These are phyloP conservation scores for Clarireedia hainanense DNA, from an alignment of 2,329 filamentous ascomycete genomes.

Conservation along the genomic window DNA sequence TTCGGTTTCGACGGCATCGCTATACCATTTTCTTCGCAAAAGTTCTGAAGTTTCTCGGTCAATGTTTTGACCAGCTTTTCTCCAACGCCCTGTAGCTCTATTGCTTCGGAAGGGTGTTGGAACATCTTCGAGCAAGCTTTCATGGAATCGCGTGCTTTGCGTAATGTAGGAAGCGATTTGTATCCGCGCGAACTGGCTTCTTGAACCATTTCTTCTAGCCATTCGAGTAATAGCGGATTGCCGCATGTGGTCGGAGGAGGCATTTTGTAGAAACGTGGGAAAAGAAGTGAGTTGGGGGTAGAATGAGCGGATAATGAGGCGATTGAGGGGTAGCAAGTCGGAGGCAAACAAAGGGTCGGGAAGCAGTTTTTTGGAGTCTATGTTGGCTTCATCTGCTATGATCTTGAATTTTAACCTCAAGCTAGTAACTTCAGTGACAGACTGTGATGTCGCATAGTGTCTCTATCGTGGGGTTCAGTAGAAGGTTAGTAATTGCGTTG, in stretches of 20 bases:
- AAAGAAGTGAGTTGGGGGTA: background rate
- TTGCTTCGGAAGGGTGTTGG: constrained; percentile 62
- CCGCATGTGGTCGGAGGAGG: constrained; percentile 17
- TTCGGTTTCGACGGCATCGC: constrained; percentile 57
- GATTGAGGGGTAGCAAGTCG: background rate
- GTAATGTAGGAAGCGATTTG: constrained; percentile 31
- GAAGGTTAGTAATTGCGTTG: too few relatives aligned
- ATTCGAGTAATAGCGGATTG: constrained; percentile 64
- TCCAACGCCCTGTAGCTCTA: constrained; percentile 67
- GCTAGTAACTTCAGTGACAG: too few relatives aligned
- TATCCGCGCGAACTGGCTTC: constrained; percentile 69
- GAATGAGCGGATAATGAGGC: background rate
- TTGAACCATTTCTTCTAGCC: constrained; percentile 70
- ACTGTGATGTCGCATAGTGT: too few relatives aligned
- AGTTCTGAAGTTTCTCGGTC: constrained; percentile 48
- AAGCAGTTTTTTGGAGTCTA: too few relatives aligned
- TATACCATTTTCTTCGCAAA: constrained; percentile 60
- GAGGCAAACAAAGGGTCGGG: background rate
- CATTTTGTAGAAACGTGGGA: background rate
- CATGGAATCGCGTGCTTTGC: constrained; percentile 66
- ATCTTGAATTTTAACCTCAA: too few relatives aligned
- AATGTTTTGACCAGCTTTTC: constrained; percentile 63
- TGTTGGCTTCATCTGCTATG: too few relatives aligned
- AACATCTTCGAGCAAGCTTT: constrained; percentile 60
- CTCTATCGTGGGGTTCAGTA: too few relatives aligned